Evolutionary conservation across 129 eudicot genomes (phyloP), one percentile per base, ranked within the genome.

Genomic region (Flaveria sonorensis): DNA sequence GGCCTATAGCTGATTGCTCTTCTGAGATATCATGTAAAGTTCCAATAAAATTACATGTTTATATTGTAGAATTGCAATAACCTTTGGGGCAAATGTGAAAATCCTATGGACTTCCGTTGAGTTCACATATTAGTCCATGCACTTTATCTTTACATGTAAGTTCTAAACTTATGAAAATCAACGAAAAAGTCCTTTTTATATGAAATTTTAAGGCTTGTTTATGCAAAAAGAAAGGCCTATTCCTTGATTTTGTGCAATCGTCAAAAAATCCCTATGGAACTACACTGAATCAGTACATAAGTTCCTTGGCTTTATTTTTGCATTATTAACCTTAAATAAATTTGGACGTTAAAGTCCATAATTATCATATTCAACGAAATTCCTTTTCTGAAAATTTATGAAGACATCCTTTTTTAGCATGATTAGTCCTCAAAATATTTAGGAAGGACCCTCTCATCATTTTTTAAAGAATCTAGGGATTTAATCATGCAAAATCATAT

Each of bases 1-100:
- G 83, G 91, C 88, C 89, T 69, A 43, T 90, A 53, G 68, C 28
- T 47, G 98, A 93, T 81, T 93, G 86, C 81, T 86, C 89, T 28
- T 79, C 83, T 3, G 87, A 82, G 55, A 81, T 93, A 79, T 76
- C 97, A 68, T 89, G 98, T 93, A 85, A 71, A 48, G 11, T 78
- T 75, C 72, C 51, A 23, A 39, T 70, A 68, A 20, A 53, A 72
- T 23, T 24, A 19, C 66, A 15, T 43, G 70, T 45, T 57, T 69
- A 26, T 9, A 15, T 6, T 12, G 19, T 24, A 39, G 6, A 67
- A 19, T 43, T 16, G 10, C 46, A 15, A 6, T 63, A 60, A 56
- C 9, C 14, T 56, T 56, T 56, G 62, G 62, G 62, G 62, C 62
- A 56, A 19, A 19, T 56, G 62, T 56, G 28, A 56, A 56, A 19